Evolutionary conservation across 1,284 basidiomycete genomes (phyloP), one percentile per base, ranked within the genome.

Genomic region (Sparassis latifolia): DNA sequence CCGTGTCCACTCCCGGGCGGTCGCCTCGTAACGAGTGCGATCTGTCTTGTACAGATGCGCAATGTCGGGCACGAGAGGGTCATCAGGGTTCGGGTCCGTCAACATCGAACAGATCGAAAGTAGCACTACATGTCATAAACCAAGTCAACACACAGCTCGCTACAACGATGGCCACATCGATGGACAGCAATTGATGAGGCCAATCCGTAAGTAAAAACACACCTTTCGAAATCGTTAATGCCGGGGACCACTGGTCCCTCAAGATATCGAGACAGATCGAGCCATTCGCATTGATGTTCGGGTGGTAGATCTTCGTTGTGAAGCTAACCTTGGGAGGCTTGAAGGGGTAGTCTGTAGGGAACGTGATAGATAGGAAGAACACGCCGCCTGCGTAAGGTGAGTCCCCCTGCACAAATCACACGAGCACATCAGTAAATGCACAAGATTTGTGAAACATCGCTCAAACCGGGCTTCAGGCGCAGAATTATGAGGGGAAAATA

Each of bases 321-420:
- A 99, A 99, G 74, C 89, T 90, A 71, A 99, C 93, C 82, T 98
- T 98, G 70, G 97, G 97, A 40, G 97, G 96, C 78, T 96, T 96
- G 86, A 97, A 97, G 41, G 94, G 94, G 77, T 97, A 97, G 72
- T 97, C 94, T 72, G 86, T 86, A 45, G 89, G 90, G 82, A 96
- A 95, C 45, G 80, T 84, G 69, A 96, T 96, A 52, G 84, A 92
- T 59, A 97, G 84, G 86, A 96, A 96, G 77, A 96, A 97, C 54
- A 97, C 93, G 69, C 94, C 94, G 62, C 94, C 94, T 35, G 94
- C 85, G 67, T 97, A 97, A 44, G 94, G 94, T 62, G 92, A 95
- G 67, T 97, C 94, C 63, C 87, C 84, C 90, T 95, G 63, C n/a
- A 38, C 35, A n/a, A 42, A 42, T 10, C 9, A 42, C 40, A 28